A percentile compares a stretch with the other conserved stretches of the same genome.
Evolutionary conservation across 73 alveolate species (phyloP).

Genomic region (Paramecium bursaria): DNA sequence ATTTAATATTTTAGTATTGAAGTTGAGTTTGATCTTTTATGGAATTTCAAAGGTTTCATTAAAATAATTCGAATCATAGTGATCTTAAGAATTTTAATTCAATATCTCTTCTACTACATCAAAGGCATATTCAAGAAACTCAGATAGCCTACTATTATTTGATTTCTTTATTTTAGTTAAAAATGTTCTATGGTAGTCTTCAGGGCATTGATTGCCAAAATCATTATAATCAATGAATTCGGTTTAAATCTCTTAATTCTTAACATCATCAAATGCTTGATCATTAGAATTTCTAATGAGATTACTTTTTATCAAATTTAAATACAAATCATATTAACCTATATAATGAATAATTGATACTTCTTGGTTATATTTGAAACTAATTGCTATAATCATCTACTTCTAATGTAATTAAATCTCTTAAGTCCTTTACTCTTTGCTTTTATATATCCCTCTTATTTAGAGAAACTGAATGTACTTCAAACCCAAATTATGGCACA

Average conservation of each 20-base stretch:
- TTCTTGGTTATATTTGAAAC: background rate
- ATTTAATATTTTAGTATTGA: background rate
- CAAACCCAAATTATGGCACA: too few species aligned
- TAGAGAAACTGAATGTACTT: too few species aligned
- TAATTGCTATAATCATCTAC: background rate
- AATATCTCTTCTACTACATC: background rate
- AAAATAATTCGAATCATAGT: background rate
- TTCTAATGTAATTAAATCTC: conserved; percentile 7
- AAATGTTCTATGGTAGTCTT: background rate
- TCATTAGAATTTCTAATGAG: too few species aligned
- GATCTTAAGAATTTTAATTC: background rate
- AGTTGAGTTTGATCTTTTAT: background rate
- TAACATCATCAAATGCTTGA: background rate
- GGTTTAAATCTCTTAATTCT: background rate
- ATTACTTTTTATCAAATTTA: too few species aligned
- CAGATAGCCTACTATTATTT: conserved; percentile 9
- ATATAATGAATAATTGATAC: background rate
- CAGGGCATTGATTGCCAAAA: background rate
- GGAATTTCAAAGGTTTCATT: conserved; percentile 9
- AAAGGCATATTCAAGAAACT: background rate
- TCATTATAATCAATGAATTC: background rate
- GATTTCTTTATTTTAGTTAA: background rate
- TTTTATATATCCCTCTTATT: too few species aligned
- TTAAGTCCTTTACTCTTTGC: background rate
- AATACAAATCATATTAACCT: background rate